Base-by-base conservation (phyloP, 2,329 filamentous ascomycete species). In the Cladosporium austrohemisphaericum region DNA sequence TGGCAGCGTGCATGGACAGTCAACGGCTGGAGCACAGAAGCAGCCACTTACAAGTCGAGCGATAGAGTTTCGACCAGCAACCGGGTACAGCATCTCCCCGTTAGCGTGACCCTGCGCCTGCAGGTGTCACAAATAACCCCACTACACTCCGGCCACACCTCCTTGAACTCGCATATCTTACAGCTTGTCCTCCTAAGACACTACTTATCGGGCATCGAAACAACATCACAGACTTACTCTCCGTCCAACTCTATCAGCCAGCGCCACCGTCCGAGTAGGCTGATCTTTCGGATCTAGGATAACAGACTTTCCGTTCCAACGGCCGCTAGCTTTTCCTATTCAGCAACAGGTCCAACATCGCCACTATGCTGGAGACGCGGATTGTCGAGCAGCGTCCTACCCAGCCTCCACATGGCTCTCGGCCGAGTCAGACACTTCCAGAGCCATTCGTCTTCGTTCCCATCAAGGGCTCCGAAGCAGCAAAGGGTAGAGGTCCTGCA, bases 381-480 rank as follows among this genome's bases (percentile, higher is more conserved):
- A 5, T 35, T 10, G 9, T 33, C 11, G 41, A 35, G 22, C 14
- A 28, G 7, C 14, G 18, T n/a, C 22, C 14, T 5, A 10, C 29
- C 13, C 41, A 6, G 4, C 13, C 5, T 23, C 19, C 29, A 22
- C 16, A 6, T 10, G 41, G 18, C 18, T 14, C 13, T 33, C 41
- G 10, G 28, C 26, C 41, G 8, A 36, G 41, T 10, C 44, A 48
- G 23, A 31, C 36, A 11, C 33, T 48, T 5, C 44, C 44, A 13
- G 50, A 57, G 14, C 51, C 55, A 4, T 55, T 57, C 18, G 36
- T 52, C 18, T 57, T 57, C 32, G 55, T 57, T 10, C 55, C 53
- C 5, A 53, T 56, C 20, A 51, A 52, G 4, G 41, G 37, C 10
- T 26, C 28, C 1, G 55, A 57, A 20, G 54, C 55, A 10, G 48